A percentile compares a stretch with the other conserved stretches of the same genome.
These are phyloP conservation scores for Bonnemaisonia californica DNA, from an alignment of 31 red algal genomes.

Conservation along the genomic window DNA sequence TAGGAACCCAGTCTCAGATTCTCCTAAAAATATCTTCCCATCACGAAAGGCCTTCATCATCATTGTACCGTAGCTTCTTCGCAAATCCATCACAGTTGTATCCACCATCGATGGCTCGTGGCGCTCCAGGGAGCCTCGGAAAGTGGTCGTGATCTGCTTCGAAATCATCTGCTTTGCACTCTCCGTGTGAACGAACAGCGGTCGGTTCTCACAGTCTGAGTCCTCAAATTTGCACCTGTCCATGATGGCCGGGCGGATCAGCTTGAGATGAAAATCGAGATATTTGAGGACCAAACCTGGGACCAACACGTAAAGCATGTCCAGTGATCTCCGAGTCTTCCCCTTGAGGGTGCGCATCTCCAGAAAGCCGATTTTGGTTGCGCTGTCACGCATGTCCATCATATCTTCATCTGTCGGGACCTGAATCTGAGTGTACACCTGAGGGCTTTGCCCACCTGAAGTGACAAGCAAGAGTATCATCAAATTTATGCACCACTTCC, in stretches of 20 bases:
- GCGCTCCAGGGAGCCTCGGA: background rate
- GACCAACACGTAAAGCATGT: background rate
- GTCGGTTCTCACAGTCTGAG: background rate
- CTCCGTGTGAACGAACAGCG: background rate
- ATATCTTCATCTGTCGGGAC: background rate
- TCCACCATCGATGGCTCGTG: background rate
- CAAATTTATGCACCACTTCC: conserved; percentile 13
- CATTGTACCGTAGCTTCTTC: conserved; percentile 9
- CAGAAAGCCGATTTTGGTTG: background rate
- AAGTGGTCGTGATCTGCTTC: background rate
- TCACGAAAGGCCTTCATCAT: conserved; percentile 3
- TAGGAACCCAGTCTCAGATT: conserved; percentile 11
- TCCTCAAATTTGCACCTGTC: too few species aligned
- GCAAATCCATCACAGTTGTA: conserved; percentile 12
- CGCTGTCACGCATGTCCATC: background rate
- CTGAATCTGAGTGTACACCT: conserved; percentile 18
- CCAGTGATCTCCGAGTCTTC: background rate
- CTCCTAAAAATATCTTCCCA: background rate
- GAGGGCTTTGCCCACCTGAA: conserved; percentile 14
- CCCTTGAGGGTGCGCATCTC: background rate
- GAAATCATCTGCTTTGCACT: background rate
- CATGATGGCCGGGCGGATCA: background rate
- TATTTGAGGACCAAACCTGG: background rate
- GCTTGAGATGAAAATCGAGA: background rate
- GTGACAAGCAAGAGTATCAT: background rate